Evolutionary conservation across 345 rosid species (phyloP).

Genomic region (Syzygium aromaticum): DNA sequence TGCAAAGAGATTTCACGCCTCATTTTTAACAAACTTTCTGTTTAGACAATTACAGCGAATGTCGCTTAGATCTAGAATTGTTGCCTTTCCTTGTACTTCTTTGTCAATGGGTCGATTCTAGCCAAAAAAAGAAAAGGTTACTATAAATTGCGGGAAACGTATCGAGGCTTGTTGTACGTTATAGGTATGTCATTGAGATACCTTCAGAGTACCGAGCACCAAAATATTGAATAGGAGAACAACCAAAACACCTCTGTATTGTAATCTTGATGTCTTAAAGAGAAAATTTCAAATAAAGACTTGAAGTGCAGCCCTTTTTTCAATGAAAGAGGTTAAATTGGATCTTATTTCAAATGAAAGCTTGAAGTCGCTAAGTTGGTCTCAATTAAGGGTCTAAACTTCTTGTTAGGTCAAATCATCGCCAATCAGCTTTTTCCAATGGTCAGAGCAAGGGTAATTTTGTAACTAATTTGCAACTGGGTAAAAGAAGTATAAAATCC

Average conservation of each 20-base stretch:
- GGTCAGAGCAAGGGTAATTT: background rate
- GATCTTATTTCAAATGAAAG: background rate
- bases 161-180: background rate
- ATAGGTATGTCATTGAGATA: background rate
- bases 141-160: background rate
- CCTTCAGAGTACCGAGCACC: background rate
- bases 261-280: too few species aligned
- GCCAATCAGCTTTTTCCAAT: background rate
- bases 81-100: background rate
- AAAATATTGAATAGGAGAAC: background rate
- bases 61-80: background rate
- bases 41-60: background rate
- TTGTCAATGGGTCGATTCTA: background rate
- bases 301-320: background rate
- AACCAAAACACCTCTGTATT: background rate
- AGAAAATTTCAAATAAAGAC: too few species aligned
- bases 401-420: background rate
- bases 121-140: background rate
- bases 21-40: background rate
- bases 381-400: background rate
- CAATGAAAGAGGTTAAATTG: rapidly evolving
- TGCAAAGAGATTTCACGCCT: background rate
- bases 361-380: background rate
- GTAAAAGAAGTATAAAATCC: background rate
- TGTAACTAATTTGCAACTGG: background rate